phyloP scores from a whole-genome alignment of 768 basidiomycete species.

The Macrolepiota dolichaula region DNA sequence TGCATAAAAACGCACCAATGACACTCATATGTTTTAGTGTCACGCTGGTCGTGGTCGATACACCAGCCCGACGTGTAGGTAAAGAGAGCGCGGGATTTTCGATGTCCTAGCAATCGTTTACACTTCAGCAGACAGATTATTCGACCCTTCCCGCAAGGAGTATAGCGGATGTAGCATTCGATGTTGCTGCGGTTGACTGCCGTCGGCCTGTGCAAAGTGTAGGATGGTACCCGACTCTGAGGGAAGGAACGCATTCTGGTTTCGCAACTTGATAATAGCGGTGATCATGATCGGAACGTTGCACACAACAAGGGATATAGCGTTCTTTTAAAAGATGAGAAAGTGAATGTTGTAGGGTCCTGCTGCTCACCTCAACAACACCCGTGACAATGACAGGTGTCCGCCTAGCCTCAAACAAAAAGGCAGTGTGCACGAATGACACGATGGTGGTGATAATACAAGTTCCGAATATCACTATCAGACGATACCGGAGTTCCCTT shows the following conservation, averaged over 20 bases:
- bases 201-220: background rate
- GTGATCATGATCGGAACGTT: conserved; percentile 2
- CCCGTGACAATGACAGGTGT: conserved; percentile 33
- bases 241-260: background rate
- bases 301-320: conserved; percentile 2
- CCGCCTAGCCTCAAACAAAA: conserved; percentile 31
- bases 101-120: no score
- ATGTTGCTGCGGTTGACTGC: background rate
- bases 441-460: conserved; percentile 46
- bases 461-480: conserved; percentile 52
- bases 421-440: conserved; percentile 41
- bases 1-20: no score
- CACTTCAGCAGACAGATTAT: no score
- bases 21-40: no score
- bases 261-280: background rate
- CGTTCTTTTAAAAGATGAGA: background rate
- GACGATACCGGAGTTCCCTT: conserved; percentile 31
- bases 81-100: no score
- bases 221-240: background rate
- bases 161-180: background rate
- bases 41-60: no score
- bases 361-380: conserved; percentile 35
- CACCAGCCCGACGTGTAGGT: no score
- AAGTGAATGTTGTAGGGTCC: background rate
- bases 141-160: background rate